Evolutionary conservation across 352 stramenopile genomes (phyloP), one percentile per base, ranked within the genome.

Genomic region (Globisporangium viniferum): DNA sequence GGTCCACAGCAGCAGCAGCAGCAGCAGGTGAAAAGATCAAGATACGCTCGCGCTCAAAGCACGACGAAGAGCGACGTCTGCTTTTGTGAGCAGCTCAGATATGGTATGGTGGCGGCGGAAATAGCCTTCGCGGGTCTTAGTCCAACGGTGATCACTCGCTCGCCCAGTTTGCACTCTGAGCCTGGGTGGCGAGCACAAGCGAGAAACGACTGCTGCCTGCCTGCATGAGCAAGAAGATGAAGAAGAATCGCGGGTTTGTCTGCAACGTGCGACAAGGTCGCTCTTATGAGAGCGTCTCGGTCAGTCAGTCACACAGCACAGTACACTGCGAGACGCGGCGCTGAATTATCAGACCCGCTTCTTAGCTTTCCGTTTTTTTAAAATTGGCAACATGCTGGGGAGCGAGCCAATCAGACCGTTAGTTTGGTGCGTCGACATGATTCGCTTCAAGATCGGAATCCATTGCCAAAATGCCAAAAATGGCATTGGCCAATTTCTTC

Each of bases 11-110:
- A 44, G 2, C 15, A 48, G 15, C 44, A 51, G 18, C 15, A 55
- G 48, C 49, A 27, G 49, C n/a, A 20, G 36, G 36, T 44, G n/a
- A 56, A 56, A 56, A 56, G 49, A 56, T 56, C 49, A 29, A 55
- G 49, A 56, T 56, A 31, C 49, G n/a, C 48, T 54, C 46, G 36
- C 36, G 14, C 39, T 14, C 39, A 46, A 46, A 27, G 0, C 20
- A n/a, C n/a, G n/a, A 54, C n/a, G n/a, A 56, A 51, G 44, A 51
- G 44, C 44, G 3, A 4, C 29, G 29, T 51, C 18, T 20, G 18
- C 44, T 51, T 49, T 20, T 49, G 18, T 51, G 44, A 51, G 6
- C 44, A 51, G 49, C 49, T 56, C 49, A 27, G n/a, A 31, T 31
- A 15, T 12, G n/a, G 3, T 46, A 14, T 36, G 5, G 33, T 46